phyloP scores from a whole-genome alignment of 148 eudicot species.

The Camellia lanceoleosa region DNA sequence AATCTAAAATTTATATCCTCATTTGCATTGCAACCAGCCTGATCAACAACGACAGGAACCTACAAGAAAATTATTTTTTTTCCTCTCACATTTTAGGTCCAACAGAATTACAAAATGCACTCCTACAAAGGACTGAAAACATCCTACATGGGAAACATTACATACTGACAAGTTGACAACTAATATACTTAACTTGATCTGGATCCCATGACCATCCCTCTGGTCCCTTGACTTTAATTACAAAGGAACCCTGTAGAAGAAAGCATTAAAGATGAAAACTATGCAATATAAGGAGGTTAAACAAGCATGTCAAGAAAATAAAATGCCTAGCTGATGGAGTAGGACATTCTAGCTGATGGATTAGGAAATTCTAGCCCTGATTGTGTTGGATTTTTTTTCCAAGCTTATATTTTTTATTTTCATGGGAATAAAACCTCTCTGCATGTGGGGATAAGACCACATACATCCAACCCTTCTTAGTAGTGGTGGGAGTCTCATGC shows the following conservation, averaged over 20 bases:
- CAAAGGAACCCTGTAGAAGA: conserved; percentile 77
- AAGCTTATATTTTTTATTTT: neutral
- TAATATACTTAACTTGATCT: conserved; percentile 58
- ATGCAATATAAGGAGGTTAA: conserved; percentile 9
- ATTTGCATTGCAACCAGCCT: conserved; percentile 89
- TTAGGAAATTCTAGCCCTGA: neutral
- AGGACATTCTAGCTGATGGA: neutral
- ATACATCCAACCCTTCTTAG: too few relatives aligned
- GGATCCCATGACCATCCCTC: conserved; percentile 98
- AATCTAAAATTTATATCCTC: conserved; percentile 93
- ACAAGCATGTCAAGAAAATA: neutral
- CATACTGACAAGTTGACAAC: neutral
- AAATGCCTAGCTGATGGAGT: neutral
- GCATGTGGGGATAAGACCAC: too few relatives aligned
- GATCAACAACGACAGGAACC: conserved; percentile 82
- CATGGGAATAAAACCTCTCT: neutral
- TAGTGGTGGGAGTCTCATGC: too few relatives aligned
- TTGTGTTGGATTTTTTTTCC: neutral
- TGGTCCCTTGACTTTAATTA: conserved; percentile 87
- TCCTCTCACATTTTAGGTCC: conserved; percentile 20
- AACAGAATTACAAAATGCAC: conserved; percentile 11
- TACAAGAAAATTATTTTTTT: conserved; percentile 23
- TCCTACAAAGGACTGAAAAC: neutral
- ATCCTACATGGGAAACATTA: neutral
- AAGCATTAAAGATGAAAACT: neutral